Conservation (phyloP, 2,329 filamentous ascomycete genomes). For the Mariannaea sp. region DNA sequence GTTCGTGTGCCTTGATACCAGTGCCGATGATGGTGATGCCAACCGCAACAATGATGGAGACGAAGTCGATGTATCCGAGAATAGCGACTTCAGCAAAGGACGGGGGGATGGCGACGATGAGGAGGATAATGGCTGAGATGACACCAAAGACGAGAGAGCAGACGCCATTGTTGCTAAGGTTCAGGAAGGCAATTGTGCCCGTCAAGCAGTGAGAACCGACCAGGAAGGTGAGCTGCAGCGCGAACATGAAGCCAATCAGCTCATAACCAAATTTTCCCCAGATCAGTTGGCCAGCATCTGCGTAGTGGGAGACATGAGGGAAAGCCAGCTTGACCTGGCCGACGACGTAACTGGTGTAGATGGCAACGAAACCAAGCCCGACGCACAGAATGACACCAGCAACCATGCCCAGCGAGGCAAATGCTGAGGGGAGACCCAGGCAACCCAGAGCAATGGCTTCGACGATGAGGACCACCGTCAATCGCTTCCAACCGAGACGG, state of each 20-base stretch:
- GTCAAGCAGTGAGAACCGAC: slow-evolving; percentile 68
- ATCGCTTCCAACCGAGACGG: slow-evolving; percentile 21
- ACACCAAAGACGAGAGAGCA: slow-evolving; percentile 41
- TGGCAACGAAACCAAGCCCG: slow-evolving; percentile 24
- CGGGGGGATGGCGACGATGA: slow-evolving; percentile 46
- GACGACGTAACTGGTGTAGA: slow-evolving; percentile 21
- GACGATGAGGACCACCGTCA: slow-evolving; percentile 20
- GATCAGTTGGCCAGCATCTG: slow-evolving; percentile 65
- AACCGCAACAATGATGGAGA: slow-evolving; percentile 60
- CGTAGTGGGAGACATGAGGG: slow-evolving; percentile 64
- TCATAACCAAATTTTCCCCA: slow-evolving; percentile 61
- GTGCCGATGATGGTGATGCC: slow-evolving; percentile 41
- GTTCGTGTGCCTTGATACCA: slow-evolving; percentile 1
- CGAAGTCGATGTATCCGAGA: slow-evolving; percentile 49
- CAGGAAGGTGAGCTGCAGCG: slow-evolving; percentile 66
- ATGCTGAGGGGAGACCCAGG: slow-evolving; percentile 12
- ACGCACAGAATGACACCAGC: slow-evolving; percentile 22
- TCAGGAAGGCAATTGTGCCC: slow-evolving; percentile 63
- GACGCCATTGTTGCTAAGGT: slow-evolving; percentile 39
- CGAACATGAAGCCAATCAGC: slow-evolving; percentile 43
- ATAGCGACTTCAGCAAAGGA: slow-evolving; percentile 45
- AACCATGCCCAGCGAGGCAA: slow-evolving; percentile 17
- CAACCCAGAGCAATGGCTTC: slow-evolving; percentile 19
- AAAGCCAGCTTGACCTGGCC: slow-evolving; percentile 44
- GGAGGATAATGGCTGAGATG: slow-evolving; percentile 45